Evolutionary conservation across 2,329 filamentous ascomycete genomes (phyloP).

Genomic region (Exophiala sp.): DNA sequence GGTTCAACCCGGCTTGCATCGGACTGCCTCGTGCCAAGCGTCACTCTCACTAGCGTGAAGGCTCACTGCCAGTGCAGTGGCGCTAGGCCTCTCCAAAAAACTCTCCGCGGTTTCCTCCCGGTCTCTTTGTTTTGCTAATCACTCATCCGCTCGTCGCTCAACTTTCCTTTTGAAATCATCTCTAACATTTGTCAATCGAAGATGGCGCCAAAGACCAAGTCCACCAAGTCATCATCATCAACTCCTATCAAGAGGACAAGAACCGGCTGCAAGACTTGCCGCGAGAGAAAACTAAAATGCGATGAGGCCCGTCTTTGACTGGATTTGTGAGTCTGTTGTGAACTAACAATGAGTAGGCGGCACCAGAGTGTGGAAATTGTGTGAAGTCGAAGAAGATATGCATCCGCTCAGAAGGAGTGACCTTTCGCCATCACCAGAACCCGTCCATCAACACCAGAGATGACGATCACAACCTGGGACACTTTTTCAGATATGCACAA

Average conservation of each 20-base stretch:
- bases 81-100: too few relatives aligned
- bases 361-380: constrained; percentile 26
- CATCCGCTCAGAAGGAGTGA: constrained; percentile 46
- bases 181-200: too few relatives aligned
- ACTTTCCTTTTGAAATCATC: too few relatives aligned
- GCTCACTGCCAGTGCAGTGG: too few relatives aligned
- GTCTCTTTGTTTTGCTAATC: too few relatives aligned
- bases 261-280: constrained; percentile 29
- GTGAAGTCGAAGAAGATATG: constrained; percentile 25
- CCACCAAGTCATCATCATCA: constrained; percentile 12
- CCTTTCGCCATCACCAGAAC: constrained; percentile 68
- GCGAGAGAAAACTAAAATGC: constrained; percentile 28
- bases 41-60: too few relatives aligned
- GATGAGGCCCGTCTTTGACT: constrained; percentile 21
- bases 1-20: too few relatives aligned
- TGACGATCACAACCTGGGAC: constrained; percentile 11
- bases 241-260: constrained; percentile 20
- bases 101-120: too few relatives aligned
- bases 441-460: constrained; percentile 30
- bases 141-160: too few relatives aligned
- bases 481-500: constrained; percentile 22
- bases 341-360: constrained; percentile 13
- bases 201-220: constrained; percentile 5
- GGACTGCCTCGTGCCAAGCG: too few relatives aligned
- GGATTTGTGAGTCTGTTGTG: background rate